Conservation (phyloP, 805 yeast genomes). For the Barnettozyma salicaria region DNA sequence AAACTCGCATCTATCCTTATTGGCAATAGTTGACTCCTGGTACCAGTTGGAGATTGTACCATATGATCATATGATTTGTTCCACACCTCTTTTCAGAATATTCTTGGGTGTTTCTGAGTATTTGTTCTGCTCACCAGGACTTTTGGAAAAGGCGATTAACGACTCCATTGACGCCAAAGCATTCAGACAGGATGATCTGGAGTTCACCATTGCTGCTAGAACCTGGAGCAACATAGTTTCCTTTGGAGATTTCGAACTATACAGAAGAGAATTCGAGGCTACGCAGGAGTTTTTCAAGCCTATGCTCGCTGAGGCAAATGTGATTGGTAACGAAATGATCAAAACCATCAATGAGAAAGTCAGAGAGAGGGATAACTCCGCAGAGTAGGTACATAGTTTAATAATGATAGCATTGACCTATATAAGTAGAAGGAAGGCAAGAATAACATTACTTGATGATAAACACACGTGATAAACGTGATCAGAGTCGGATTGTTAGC, state of each 20-base stretch:
- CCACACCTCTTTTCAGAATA: conserved; percentile 88
- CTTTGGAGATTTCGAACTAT: conserved; percentile 67
- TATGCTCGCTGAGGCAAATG: conserved; percentile 83
- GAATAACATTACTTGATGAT: too few relatives aligned
- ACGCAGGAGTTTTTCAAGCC: conserved; percentile 82
- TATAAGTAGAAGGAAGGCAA: too few relatives aligned
- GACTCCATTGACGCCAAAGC: conserved; percentile 61
- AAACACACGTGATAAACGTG: too few relatives aligned
- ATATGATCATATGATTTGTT: conserved; percentile 93
- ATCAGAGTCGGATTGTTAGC: too few relatives aligned
- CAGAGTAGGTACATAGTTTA: neutral
- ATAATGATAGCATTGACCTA: neutral
- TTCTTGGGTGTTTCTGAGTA: conserved; percentile 93
- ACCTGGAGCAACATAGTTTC: conserved; percentile 78
- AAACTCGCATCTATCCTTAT: conserved; percentile 81
- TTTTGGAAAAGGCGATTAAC: conserved; percentile 73
- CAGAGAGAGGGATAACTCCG: conserved; percentile 1
- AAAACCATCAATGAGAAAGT: conserved; percentile 53
- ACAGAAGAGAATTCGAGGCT: conserved; percentile 64
- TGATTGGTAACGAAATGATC: conserved; percentile 91
- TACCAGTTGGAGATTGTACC: conserved; percentile 77
- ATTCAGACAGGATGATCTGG: conserved; percentile 85
- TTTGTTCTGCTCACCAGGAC: conserved; percentile 74
- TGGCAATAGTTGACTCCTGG: conserved; percentile 96
- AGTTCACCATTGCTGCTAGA: conserved; percentile 87